These are phyloP conservation scores for Aspergillus sclerotioniger DNA, from an alignment of 495 filamentous ascomycete genomes.

Conservation along the genomic window DNA sequence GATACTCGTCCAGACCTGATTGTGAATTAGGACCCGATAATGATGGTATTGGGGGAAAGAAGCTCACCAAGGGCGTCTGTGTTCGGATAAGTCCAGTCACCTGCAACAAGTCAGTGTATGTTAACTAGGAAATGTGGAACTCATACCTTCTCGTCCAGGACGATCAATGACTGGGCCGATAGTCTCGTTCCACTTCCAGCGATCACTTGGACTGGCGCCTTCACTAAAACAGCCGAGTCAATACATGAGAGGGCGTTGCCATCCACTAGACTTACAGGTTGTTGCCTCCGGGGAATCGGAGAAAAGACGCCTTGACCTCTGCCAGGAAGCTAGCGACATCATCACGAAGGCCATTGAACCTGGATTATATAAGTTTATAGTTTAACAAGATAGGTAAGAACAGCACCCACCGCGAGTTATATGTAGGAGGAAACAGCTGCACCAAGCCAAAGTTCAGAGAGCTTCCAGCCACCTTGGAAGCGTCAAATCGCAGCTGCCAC, in stretches of 20 bases:
- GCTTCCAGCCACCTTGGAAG: conserved; percentile 35
- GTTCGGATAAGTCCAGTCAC: conserved; percentile 59
- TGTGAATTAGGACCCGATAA: not conserved
- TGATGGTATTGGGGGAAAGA: not conserved
- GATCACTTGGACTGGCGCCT: conserved; percentile 22
- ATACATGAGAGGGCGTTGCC: not conserved
- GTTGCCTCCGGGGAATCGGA: conserved; percentile 67
- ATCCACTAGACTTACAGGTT: conserved; percentile 38
- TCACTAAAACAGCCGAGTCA: not conserved
- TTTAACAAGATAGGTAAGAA: too few species aligned
- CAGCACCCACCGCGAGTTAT: conserved; percentile 13
- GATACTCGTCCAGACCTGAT: conserved; percentile 51
- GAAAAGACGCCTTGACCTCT: conserved; percentile 51
- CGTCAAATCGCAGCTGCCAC: conserved; percentile 60
- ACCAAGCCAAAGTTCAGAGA: conserved; percentile 66
- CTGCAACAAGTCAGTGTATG: conserved; percentile 16
- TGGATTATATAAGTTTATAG: not conserved
- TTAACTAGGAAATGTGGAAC: not conserved
- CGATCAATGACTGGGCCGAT: conserved; percentile 61
- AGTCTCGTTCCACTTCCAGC: conserved; percentile 68
- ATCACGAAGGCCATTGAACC: conserved; percentile 58
- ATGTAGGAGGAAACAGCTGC: conserved; percentile 66
- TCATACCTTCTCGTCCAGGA: conserved; percentile 48
- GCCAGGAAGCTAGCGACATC: conserved; percentile 57
- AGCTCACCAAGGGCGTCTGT: conserved; percentile 56